phyloP scores from a whole-genome alignment of 495 filamentous ascomycete genomes.

The Endocarpon pusillum region DNA sequence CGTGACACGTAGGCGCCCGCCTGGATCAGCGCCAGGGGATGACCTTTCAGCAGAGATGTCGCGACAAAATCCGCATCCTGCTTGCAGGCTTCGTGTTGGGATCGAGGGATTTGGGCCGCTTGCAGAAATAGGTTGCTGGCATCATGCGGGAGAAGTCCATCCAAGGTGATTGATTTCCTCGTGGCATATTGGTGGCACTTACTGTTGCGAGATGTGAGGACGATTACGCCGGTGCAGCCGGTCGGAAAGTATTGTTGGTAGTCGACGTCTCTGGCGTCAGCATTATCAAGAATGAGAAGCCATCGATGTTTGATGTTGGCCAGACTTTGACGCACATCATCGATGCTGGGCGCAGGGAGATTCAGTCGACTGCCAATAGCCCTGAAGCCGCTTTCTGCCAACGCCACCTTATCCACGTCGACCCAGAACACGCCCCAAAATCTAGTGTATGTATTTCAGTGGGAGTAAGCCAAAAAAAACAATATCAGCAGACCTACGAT shows the following conservation, averaged over 20 bases:
- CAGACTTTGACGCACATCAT: conserved; percentile 14
- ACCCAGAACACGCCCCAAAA: conserved; percentile 30
- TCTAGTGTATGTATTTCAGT: conserved; percentile 12
- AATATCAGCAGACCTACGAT: too few relatives aligned
- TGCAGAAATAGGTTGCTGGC: conserved; percentile 1
- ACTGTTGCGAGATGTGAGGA: conserved; percentile 26
- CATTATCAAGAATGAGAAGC: conserved; percentile 32
- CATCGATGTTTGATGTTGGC: conserved; percentile 16
- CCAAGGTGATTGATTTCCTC: conserved; percentile 6
- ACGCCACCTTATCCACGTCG: conserved; percentile 19
- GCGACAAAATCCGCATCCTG: neutral
- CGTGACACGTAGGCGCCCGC: neutral
- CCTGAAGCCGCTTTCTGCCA: conserved; percentile 13
- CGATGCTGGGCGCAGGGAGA: conserved; percentile 6
- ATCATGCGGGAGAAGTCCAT: neutral
- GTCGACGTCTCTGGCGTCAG: conserved; percentile 22
- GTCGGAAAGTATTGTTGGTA: conserved; percentile 19
- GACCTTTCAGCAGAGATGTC: neutral
- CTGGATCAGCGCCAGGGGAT: conserved; percentile 1
- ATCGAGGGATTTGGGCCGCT: neutral
- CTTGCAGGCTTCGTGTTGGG: neutral
- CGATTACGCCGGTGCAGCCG: conserved; percentile 17
- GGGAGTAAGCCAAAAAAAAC: too few relatives aligned
- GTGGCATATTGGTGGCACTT: conserved; percentile 14
- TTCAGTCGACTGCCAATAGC: conserved; percentile 12